Percentiles rank a stretch among this genome's conserved stretches.
Evolutionary conservation across 352 stramenopile species (phyloP).

Genomic region (Phytophthora sojae): DNA sequence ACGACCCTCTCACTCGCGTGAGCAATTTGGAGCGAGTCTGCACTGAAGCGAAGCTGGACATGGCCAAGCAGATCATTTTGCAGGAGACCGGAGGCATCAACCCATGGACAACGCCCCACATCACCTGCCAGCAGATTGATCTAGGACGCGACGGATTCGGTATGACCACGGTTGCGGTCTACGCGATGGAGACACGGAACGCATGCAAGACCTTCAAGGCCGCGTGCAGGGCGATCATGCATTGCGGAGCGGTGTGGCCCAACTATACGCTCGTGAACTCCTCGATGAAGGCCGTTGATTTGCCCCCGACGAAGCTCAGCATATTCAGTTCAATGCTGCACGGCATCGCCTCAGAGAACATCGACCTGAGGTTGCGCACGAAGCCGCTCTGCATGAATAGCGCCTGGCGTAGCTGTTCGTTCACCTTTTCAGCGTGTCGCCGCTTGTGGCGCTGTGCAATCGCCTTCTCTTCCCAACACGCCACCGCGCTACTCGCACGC

Average conservation of each 20-base stretch:
- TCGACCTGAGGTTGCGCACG: constrained; percentile 32
- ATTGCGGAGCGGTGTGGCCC: constrained; percentile 37
- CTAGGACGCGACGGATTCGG: constrained; percentile 29
- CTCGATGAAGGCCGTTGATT: constrained; percentile 19
- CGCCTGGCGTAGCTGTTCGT: constrained; percentile 38
- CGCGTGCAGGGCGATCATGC: constrained; percentile 31
- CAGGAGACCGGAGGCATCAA: constrained; percentile 29
- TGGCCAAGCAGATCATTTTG: constrained; percentile 40
- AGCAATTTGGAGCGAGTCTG: constrained; percentile 32
- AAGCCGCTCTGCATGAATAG: constrained; percentile 39
- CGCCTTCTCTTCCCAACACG: constrained; percentile 52
- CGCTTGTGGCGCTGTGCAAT: constrained; percentile 54
- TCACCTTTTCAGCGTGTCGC: constrained; percentile 35
- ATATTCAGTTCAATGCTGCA: constrained; percentile 35
- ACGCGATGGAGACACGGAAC: constrained; percentile 39
- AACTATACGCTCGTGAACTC: constrained; percentile 35
- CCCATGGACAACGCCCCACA: constrained; percentile 24
- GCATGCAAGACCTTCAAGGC: constrained; percentile 33
- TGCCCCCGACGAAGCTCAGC: constrained; percentile 26
- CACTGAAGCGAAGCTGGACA: constrained; percentile 37
- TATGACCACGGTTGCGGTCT: constrained; percentile 38
- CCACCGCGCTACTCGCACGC: constrained; percentile 29
- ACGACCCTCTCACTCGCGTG: constrained; percentile 20
- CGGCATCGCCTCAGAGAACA: constrained; percentile 31
- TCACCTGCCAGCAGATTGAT: constrained; percentile 35